Evolutionary conservation across 805 yeast species (phyloP).

Genomic region (Candida suzukii): DNA sequence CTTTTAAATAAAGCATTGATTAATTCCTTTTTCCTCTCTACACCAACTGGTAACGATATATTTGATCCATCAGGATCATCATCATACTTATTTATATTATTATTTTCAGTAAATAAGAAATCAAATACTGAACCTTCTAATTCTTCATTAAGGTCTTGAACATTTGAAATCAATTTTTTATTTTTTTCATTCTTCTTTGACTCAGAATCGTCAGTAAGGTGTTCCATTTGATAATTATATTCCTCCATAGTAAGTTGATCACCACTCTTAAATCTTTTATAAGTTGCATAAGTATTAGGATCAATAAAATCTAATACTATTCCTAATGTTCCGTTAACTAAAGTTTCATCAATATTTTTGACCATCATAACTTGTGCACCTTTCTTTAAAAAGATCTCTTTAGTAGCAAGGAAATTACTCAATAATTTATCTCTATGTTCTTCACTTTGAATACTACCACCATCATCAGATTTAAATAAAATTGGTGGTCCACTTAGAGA

Average conservation of each 20-base stretch:
- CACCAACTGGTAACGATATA: neutral
- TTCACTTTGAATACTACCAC: constrained; percentile 37
- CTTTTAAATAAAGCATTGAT: constrained; percentile 34
- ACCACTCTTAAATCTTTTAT: constrained; percentile 15
- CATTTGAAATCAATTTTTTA: constrained; percentile 9
- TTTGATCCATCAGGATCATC: constrained; percentile 3
- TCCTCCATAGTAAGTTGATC: constrained; percentile 12
- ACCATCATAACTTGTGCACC: constrained; percentile 83
- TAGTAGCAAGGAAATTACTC: constrained; percentile 57
- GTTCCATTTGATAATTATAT: constrained; percentile 6
- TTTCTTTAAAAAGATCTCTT: constrained; percentile 46
- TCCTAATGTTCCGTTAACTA: constrained; percentile 77
- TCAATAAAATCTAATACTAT: constrained; percentile 44
- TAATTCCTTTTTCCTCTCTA: constrained; percentile 37
- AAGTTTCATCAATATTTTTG: constrained; percentile 62
- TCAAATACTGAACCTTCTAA: constrained; percentile 44
- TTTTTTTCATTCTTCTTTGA: neutral
- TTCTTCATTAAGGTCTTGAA: constrained; percentile 9
- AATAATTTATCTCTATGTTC: constrained; percentile 38
- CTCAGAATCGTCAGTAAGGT: too few relatives aligned
- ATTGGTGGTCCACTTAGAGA: constrained; percentile 37
- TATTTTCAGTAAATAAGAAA: constrained; percentile 16
- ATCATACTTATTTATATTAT: constrained; percentile 16
- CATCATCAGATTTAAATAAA: constrained; percentile 45
- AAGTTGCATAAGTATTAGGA: constrained; percentile 39